A percentile compares a stretch with the other conserved stretches of the same genome.
Evolutionary conservation across 305 asterid genomes (phyloP).

Genomic region (Fraxinus velutina): DNA sequence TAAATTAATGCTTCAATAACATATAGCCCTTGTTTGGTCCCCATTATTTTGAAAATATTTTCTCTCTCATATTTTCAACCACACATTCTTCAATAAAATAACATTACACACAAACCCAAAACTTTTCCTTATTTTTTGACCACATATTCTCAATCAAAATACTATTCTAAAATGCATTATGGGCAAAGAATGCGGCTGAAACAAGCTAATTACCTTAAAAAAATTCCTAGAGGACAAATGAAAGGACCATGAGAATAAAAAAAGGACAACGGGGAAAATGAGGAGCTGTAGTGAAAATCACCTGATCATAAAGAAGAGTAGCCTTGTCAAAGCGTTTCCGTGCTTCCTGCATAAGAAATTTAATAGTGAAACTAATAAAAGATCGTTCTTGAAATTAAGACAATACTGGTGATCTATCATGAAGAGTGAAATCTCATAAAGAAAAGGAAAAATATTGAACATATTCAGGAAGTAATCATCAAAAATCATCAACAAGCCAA

Average conservation of each 20-base stretch:
- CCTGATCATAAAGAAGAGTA: constrained; percentile 97
- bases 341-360: constrained; percentile 74
- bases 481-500: not conserved
- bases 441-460: not conserved
- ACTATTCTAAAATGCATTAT: not conserved
- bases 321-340: constrained; percentile 97
- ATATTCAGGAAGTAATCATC: not conserved
- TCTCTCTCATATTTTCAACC: not conserved
- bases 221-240: constrained; percentile 12
- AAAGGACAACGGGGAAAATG: constrained; percentile 1
- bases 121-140: not conserved
- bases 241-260: constrained; percentile 1
- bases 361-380: constrained; percentile 29
- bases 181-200: not conserved
- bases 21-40: not conserved
- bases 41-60: not conserved
- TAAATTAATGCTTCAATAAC: not conserved
- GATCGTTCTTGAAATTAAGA: not conserved
- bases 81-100: no score
- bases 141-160: not conserved
- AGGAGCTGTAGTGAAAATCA: constrained; percentile 28
- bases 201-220: constrained; percentile 3
- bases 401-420: not conserved
- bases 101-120: not conserved
- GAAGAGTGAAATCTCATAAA: not conserved